A percentile compares a stretch with the other conserved stretches of the same genome.
These are phyloP conservation scores for Aspergillus sp. DNA, from an alignment of 2,329 filamentous ascomycete species.

Conservation along the genomic window DNA sequence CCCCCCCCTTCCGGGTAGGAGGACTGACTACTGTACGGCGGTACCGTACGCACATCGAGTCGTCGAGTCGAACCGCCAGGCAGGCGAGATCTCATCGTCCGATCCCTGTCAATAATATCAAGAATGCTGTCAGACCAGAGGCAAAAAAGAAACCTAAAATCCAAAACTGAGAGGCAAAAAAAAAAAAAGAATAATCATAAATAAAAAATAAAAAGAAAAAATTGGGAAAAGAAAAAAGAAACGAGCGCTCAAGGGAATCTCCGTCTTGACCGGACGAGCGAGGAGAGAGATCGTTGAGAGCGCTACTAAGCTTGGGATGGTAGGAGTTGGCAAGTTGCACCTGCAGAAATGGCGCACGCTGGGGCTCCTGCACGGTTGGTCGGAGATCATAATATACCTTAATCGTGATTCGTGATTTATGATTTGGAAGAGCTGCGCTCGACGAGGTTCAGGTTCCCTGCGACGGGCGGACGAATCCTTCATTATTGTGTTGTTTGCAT, in stretches of 20 bases:
- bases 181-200: too few relatives aligned
- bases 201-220: not conserved
- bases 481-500: not conserved
- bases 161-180: conserved; percentile 2
- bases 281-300: not conserved
- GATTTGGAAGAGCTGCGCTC: too few relatives aligned
- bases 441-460: too few relatives aligned
- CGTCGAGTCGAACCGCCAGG: not conserved
- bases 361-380: conserved; percentile 2
- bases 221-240: not conserved
- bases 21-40: not conserved
- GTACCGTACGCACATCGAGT: too few relatives aligned
- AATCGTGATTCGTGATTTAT: not conserved
- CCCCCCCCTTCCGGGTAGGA: not conserved
- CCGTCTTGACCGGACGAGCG: not conserved
- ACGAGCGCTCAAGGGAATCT: not conserved
- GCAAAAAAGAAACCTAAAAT: not conserved
- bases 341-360: conserved; percentile 25
- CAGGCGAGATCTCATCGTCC: not conserved
- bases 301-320: conserved; percentile 7
- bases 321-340: conserved; percentile 15
- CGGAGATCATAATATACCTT: conserved; percentile 6
- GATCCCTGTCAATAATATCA: conserved; percentile 1
- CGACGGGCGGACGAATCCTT: too few relatives aligned
- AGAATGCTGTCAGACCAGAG: conserved; percentile 1